A percentile compares a stretch with the other conserved stretches of the same genome.
These are phyloP conservation scores for Pythium brassicae DNA, from an alignment of 352 stramenopile genomes.

Conservation along the genomic window DNA sequence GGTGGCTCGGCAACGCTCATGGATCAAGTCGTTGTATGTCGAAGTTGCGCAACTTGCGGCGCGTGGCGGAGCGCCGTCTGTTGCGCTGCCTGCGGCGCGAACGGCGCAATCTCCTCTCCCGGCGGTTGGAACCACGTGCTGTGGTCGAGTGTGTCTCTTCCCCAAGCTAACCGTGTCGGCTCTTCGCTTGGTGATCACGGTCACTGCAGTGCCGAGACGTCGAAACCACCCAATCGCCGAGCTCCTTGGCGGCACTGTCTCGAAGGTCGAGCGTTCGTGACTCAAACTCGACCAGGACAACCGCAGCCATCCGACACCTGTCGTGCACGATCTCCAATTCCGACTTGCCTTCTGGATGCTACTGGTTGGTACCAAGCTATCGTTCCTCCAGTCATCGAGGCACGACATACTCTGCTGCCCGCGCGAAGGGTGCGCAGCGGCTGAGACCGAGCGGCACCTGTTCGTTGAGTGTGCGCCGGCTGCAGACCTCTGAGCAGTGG, in stretches of 20 bases:
- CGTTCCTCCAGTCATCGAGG: neutral
- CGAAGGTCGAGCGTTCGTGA: neutral
- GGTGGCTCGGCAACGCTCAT: too few relatives aligned
- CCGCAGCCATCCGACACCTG: neutral
- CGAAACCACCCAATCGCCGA: too few relatives aligned
- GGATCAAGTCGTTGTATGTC: too few relatives aligned
- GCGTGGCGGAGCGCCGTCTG: too few relatives aligned
- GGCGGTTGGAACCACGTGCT: too few relatives aligned
- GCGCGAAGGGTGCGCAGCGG: neutral
- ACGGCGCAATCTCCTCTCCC: too few relatives aligned
- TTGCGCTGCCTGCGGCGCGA: too few relatives aligned
- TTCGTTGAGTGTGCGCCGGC: constrained; percentile 1
- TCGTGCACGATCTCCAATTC: neutral
- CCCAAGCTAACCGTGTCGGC: too few relatives aligned
- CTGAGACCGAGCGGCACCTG: constrained; percentile 3
- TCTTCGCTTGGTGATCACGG: too few relatives aligned
- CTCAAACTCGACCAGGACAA: neutral
- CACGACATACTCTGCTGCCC: constrained; percentile 1
- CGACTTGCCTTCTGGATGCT: neutral
- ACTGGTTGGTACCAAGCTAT: neutral
- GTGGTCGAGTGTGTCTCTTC: too few relatives aligned
- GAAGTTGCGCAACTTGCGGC: too few relatives aligned
- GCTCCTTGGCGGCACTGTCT: neutral
- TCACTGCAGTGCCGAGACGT: too few relatives aligned
- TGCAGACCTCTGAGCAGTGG: neutral